Evolutionary conservation across 805 yeast species (phyloP).

Genomic region (Maudiozyma turicensis): DNA sequence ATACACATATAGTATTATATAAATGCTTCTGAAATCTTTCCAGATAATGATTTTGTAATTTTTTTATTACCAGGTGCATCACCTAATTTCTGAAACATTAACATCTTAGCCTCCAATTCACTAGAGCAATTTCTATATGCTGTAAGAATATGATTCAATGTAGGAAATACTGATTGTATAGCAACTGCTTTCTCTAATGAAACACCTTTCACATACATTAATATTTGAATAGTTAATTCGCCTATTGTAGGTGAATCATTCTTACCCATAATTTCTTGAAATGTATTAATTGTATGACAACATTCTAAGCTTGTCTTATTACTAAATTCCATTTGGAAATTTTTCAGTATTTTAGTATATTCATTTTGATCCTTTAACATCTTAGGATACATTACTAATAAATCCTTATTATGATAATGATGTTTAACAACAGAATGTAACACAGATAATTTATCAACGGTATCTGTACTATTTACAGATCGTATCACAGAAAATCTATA

Average conservation of each 20-base stretch:
- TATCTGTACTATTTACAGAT: slow-evolving; percentile 64
- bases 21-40: slow-evolving; percentile 22
- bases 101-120: slow-evolving; percentile 18
- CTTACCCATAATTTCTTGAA: slow-evolving; percentile 63
- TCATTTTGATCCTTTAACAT: slow-evolving; percentile 42
- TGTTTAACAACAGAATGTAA: slow-evolving; percentile 44
- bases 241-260: slow-evolving; percentile 58
- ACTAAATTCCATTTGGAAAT: slow-evolving; percentile 37
- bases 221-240: slow-evolving; percentile 65
- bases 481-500: slow-evolving; percentile 59
- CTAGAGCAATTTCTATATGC: slow-evolving; percentile 23
- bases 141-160: slow-evolving; percentile 47
- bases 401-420: slow-evolving; percentile 33
- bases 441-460: slow-evolving; percentile 36
- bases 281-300: slow-evolving; percentile 42
- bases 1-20: not conserved
- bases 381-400: slow-evolving; percentile 44
- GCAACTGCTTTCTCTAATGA: slow-evolving; percentile 76
- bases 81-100: slow-evolving; percentile 21
- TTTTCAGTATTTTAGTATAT: slow-evolving; percentile 34
- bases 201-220: slow-evolving; percentile 73
- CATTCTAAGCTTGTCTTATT: slow-evolving; percentile 25
- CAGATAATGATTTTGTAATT: slow-evolving; percentile 27
- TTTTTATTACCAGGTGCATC: slow-evolving; percentile 28
- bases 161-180: slow-evolving; percentile 60